Evolutionary conservation across 2,329 filamentous ascomycete species (phyloP), one percentile per base, ranked within the genome.

Genomic region (Trichoderma endophyticum): DNA sequence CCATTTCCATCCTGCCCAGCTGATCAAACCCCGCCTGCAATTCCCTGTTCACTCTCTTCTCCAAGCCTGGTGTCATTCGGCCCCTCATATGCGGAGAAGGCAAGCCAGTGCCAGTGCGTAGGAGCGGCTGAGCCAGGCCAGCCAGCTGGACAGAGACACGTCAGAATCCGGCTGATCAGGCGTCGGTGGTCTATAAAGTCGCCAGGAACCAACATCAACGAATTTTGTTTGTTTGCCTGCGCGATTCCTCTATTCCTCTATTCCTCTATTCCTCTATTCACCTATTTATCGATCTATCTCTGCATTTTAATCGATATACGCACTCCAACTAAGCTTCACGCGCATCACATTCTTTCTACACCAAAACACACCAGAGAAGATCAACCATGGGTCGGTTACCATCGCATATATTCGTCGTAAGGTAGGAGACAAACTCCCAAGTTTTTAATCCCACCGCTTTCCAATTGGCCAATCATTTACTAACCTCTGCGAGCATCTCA

Each of bases 371-470:
- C 28, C 14, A 34, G 9, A 32, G 6, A 60, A 28, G 18, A 36
- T 9, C 24, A 71, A 77, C 73, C 64, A 83, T 83, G 81, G 81
- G 79, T 65, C 77, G 77, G 61, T 81, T 81, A 65, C 82, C 83
- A 43, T 82, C 82, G 32, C 82, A 82, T 74, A 78, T 84, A 65
- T 84, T 84, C 72, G 82, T 84, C 74, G 81, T 84, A 36, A 83
- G 85, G 83, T 81, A 73, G 34, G 79, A 73, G 6, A 24, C 34
- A 32, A 51, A 39, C 15, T 6, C 24, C 30, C 24, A 51, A 21
- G 5, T 5, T 15, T 21, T 18, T 24, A 15, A 43, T n/a, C 34
- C 28, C 18, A 30, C 11, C 9, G 15, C 14, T 43, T 12, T 34
- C 12, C 36, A 54, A 61, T 54, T 26, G 63, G 18, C 34, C 36